phyloP scores from a whole-genome alignment of 2,329 filamentous ascomycete species.

The Fusarium sarcochroum region DNA sequence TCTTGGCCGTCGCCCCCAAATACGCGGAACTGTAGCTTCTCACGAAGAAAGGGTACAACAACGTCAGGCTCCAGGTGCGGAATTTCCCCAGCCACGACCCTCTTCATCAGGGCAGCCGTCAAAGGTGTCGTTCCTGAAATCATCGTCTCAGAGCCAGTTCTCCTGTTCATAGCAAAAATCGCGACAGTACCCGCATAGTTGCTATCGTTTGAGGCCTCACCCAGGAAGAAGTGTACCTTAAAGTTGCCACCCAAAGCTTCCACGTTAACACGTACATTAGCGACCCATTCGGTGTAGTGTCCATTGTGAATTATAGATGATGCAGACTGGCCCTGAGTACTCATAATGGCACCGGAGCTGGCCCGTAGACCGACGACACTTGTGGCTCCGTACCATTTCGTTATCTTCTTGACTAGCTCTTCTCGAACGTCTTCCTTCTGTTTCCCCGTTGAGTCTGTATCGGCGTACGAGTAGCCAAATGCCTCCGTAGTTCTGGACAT shows the following conservation, averaged over 20 bases:
- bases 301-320: conserved; percentile 55
- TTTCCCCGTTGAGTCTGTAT: conserved; percentile 59
- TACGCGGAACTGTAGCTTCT: conserved; percentile 55
- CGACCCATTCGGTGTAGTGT: conserved; percentile 75
- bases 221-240: conserved; percentile 76
- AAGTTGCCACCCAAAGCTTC: conserved; percentile 73
- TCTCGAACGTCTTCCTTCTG: conserved; percentile 48
- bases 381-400: conserved; percentile 59
- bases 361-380: conserved; percentile 47
- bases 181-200: conserved; percentile 75
- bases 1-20: conserved; percentile 46
- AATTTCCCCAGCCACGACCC: conserved; percentile 57
- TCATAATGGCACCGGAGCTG: neutral
- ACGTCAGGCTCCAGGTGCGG: conserved; percentile 53
- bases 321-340: conserved; percentile 39
- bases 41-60: conserved; percentile 59
- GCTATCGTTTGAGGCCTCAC: conserved; percentile 61
- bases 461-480: conserved; percentile 83
- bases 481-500: conserved; percentile 69
- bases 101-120: conserved; percentile 63
- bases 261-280: conserved; percentile 74
- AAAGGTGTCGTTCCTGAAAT: conserved; percentile 67
- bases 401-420: conserved; percentile 64
- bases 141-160: conserved; percentile 51
- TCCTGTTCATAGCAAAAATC: conserved; percentile 63